Evolutionary conservation across 2,329 filamentous ascomycete species (phyloP), one percentile per base, ranked within the genome.

Genomic region (Diplodia seriata): DNA sequence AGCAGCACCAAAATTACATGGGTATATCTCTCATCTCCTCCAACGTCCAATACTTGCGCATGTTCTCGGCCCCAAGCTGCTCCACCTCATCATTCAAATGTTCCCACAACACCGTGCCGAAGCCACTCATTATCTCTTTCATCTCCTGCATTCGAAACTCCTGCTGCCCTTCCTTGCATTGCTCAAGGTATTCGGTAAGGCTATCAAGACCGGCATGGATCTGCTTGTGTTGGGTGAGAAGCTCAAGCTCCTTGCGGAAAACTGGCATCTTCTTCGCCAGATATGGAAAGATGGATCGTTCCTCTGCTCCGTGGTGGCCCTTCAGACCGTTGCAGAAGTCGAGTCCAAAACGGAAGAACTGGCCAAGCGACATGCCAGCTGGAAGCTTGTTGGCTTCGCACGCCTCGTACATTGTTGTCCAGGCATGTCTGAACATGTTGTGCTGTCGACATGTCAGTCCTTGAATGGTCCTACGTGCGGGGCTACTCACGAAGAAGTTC

Each of bases 71-170:
- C 2, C 90, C 87, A 40, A 97, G 78, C 71, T 91, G 86, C 77
- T 84, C 82, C 7, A 97, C 93, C 83, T 97, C 93, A 73, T 94
- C 89, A 73, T 95, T 91, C 69, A 97, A 81, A 84, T 97, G 93
- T 74, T 81, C 82, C 91, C 92, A 94, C 61, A 97, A 77, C 70
- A 97, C 91, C 11, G 83, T 82, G 12, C 91, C 91, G 87, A 94
- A 97, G 4, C 78, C 78, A 77, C 95, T 91, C 88, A 97, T 89
- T 73, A 91, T 85, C 47, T 78, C 81, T 81, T 89, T 90, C 77
- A 97, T 76, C 73, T 88, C 53, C 5, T 77, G 75, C 73, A 87
- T 72, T 59, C 83, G 76, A 73, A 89, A 70, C 71, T 89, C 86
- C 70, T 76, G 81, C 81, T 93, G 89, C 1, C 92, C 88, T 14